phyloP scores from a whole-genome alignment of 768 basidiomycete species.

The Phylloporus rhodoxanthus region DNA sequence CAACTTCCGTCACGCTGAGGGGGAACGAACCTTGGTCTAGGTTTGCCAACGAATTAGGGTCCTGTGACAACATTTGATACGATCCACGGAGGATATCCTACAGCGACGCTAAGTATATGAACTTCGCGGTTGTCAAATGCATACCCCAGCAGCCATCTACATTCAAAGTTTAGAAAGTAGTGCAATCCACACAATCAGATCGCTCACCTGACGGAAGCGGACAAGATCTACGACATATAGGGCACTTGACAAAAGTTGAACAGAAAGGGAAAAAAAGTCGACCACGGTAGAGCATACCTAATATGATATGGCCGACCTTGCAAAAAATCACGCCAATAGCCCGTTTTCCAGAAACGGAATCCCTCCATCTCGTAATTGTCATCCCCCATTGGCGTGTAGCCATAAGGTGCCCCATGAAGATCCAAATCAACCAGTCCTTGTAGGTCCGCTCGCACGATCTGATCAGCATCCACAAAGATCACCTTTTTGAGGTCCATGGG shows the following conservation, averaged over 20 bases:
- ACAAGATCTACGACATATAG: slow-evolving; percentile 95
- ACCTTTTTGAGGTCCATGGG: slow-evolving; percentile 99
- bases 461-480: slow-evolving; percentile 97
- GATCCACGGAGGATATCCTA: slow-evolving; percentile 85
- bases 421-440: slow-evolving; percentile 93
- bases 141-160: slow-evolving; percentile 54
- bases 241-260: slow-evolving; percentile 50
- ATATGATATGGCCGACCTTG: slow-evolving; percentile 89
- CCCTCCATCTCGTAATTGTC: slow-evolving; percentile 95
- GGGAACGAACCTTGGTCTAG: slow-evolving; percentile 73
- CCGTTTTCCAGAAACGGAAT: slow-evolving; percentile 98
- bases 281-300: slow-evolving; percentile 47
- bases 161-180: neutral
- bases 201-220: slow-evolving; percentile 78
- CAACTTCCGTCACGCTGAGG: neutral
- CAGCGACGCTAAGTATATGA: neutral
- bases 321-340: slow-evolving; percentile 89
- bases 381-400: slow-evolving; percentile 96
- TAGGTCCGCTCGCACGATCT: slow-evolving; percentile 94
- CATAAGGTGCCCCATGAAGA: slow-evolving; percentile 89
- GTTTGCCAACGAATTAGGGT: slow-evolving; percentile 91
- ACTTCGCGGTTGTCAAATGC: slow-evolving; percentile 10
- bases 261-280: neutral
- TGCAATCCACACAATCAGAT: neutral
- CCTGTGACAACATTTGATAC: slow-evolving; percentile 90